phyloP scores from a whole-genome alignment of 768 basidiomycete genomes.

The Termitomyces eurrhizus region DNA sequence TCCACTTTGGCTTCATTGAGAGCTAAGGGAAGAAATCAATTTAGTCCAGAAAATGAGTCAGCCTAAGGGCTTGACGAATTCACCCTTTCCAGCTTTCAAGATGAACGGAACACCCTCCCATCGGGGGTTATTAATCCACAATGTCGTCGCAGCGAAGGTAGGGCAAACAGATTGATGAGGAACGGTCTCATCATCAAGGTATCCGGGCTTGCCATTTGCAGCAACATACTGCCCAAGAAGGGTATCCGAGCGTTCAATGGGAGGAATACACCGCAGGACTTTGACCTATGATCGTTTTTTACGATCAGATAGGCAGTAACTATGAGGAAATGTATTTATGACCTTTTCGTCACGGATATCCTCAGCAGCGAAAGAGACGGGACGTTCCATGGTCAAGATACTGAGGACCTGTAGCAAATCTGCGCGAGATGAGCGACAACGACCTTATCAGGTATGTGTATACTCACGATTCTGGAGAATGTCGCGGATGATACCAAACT shows the following conservation, averaged over 20 bases:
- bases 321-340: constrained; percentile 8
- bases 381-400: constrained; percentile 95
- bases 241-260: constrained; percentile 71
- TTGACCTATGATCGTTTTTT: constrained; percentile 65
- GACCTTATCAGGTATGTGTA: constrained; percentile 6
- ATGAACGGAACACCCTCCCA: constrained; percentile 99
- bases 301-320: not conserved
- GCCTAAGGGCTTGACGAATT: constrained; percentile 15
- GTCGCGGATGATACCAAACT: constrained; percentile 99
- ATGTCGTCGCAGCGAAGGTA: constrained; percentile 86
- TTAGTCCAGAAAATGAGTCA: constrained; percentile 6
- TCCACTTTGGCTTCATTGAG: constrained; percentile 99
- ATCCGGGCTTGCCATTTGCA: constrained; percentile 95
- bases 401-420: constrained; percentile 94
- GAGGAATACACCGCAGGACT: constrained; percentile 87
- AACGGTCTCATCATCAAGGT: constrained; percentile 94
- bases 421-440: constrained; percentile 32
- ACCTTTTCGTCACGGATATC: constrained; percentile 99
- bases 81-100: constrained; percentile 96
- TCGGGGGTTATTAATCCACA: constrained; percentile 91
- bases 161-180: constrained; percentile 91
- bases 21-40: constrained; percentile 42
- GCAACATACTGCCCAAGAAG: constrained; percentile 93
- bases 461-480: constrained; percentile 94
- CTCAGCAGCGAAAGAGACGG: constrained; percentile 95